Conservation (phyloP, 768 basidiomycete genomes). For the Auriculariales sp. region DNA sequence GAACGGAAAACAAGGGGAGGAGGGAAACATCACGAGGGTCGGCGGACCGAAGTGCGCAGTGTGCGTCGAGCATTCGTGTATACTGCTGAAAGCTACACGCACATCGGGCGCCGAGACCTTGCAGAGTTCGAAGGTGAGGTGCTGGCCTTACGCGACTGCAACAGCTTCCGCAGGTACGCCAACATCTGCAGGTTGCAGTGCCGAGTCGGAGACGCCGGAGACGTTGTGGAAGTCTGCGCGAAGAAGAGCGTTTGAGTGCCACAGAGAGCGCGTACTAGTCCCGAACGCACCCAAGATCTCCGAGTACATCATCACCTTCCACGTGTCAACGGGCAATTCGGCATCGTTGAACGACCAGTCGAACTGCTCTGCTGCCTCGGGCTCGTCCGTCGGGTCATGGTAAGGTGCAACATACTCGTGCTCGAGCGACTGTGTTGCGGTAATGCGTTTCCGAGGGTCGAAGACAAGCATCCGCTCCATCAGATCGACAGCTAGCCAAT, state of each 20-base stretch:
- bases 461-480: constrained; percentile 99
- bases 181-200: not conserved
- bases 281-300: constrained; percentile 81
- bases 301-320: constrained; percentile 99
- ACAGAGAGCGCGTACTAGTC: not conserved
- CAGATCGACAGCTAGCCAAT: constrained; percentile 65
- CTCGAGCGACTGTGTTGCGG: constrained; percentile 73
- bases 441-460: constrained; percentile 94
- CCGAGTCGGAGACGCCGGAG: constrained; percentile 1
- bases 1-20: too few relatives aligned
- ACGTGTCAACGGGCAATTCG: constrained; percentile 93
- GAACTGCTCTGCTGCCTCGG: constrained; percentile 83
- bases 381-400: constrained; percentile 97
- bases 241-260: not conserved
- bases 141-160: not conserved
- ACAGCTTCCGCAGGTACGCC: not conserved
- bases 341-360: constrained; percentile 99
- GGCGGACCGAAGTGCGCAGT: too few relatives aligned
- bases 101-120: not conserved
- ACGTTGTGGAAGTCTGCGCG: constrained; percentile 11
- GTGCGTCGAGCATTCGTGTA: not conserved
- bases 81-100: not conserved
- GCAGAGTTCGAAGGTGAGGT: not conserved
- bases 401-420: constrained; percentile 96
- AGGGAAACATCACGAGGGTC: too few relatives aligned